Percentiles rank a stretch among this genome's conserved stretches.
phyloP scores from a whole-genome alignment of 2,329 filamentous ascomycete genomes.

The Fusarium xylarioides region DNA sequence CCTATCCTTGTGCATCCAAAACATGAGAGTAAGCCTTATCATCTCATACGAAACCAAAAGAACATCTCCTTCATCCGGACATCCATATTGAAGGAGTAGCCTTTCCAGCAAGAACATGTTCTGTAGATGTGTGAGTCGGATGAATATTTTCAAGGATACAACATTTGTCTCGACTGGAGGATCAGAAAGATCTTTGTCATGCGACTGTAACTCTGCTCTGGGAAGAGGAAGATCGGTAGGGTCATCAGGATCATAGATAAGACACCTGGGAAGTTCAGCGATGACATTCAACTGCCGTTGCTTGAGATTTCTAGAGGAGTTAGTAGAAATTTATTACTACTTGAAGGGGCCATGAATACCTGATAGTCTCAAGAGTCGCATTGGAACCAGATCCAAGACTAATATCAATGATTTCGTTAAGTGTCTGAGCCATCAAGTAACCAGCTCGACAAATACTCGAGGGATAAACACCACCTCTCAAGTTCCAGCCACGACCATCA shows the following conservation, averaged over 20 bases:
- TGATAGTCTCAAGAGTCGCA: neutral
- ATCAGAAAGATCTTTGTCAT: neutral
- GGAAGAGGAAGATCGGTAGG: neutral
- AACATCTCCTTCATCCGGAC: neutral
- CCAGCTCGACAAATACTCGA: neutral
- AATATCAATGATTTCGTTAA: neutral
- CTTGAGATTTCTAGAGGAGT: neutral
- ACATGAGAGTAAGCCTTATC: neutral
- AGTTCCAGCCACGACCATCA: neutral
- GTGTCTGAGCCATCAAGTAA: neutral
- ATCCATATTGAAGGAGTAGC: neutral
- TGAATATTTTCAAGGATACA: neutral
- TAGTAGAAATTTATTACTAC: fast-evolving
- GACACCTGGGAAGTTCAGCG: neutral
- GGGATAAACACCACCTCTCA: neutral
- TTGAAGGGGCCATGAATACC: fast-evolving
- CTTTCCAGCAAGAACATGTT: slow-evolving; percentile 18
- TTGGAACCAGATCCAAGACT: neutral
- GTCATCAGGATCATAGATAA: neutral
- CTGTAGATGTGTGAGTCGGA: neutral
- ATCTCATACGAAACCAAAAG: slow-evolving; percentile 13
- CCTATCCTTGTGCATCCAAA: slow-evolving; percentile 15
- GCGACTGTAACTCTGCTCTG: fast-evolving
- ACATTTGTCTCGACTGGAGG: neutral
- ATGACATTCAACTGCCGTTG: neutral